Percentiles rank a stretch among this genome's conserved stretches.
These are phyloP conservation scores for Colletotrichum cereale DNA, from an alignment of 2,329 filamentous ascomycete genomes.

Conservation along the genomic window DNA sequence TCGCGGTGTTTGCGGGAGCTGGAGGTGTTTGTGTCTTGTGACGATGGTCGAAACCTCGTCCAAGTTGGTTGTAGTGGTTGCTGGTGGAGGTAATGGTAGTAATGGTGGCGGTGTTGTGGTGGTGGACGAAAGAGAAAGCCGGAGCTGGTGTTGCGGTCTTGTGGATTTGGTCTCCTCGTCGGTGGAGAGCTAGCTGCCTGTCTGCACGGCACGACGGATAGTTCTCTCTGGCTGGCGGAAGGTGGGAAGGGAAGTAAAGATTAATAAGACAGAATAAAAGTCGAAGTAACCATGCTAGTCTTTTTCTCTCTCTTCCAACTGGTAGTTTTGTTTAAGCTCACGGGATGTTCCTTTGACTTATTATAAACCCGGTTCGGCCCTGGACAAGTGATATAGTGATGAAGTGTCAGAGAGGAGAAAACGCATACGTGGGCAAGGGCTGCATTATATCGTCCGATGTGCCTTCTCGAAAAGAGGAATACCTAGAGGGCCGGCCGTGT, in stretches of 20 bases:
- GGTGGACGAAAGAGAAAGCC: conserved; percentile 16
- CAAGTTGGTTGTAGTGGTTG: conserved; percentile 7
- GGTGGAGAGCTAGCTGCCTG: conserved; percentile 38
- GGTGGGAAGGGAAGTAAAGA: conserved; percentile 35
- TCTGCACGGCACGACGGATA: conserved; percentile 32
- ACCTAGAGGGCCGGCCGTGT: conserved; percentile 42
- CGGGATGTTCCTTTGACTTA: conserved; percentile 48
- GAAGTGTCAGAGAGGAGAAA: conserved; percentile 48
- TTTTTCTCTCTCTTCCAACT: not conserved
- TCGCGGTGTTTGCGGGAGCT: conserved; percentile 34
- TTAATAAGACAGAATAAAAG: conserved; percentile 40
- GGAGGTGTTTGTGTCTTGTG: conserved; percentile 12
- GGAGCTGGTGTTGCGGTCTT: conserved; percentile 30
- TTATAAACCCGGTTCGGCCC: conserved; percentile 49
- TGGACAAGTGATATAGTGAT: conserved; percentile 51
- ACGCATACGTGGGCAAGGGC: conserved; percentile 52
- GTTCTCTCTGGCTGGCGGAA: conserved; percentile 33
- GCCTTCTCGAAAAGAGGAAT: conserved; percentile 51
- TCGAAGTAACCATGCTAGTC: conserved; percentile 39
- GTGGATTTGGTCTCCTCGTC: conserved; percentile 19
- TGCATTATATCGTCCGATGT: conserved; percentile 64
- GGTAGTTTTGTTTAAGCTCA: conserved; percentile 41
- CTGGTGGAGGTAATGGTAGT: conserved; percentile 3
- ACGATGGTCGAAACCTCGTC: conserved; percentile 16
- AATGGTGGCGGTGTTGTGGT: conserved; percentile 23